phyloP scores from a whole-genome alignment of 106 monocot genomes.

The Dendrobium chrysotoxum region DNA sequence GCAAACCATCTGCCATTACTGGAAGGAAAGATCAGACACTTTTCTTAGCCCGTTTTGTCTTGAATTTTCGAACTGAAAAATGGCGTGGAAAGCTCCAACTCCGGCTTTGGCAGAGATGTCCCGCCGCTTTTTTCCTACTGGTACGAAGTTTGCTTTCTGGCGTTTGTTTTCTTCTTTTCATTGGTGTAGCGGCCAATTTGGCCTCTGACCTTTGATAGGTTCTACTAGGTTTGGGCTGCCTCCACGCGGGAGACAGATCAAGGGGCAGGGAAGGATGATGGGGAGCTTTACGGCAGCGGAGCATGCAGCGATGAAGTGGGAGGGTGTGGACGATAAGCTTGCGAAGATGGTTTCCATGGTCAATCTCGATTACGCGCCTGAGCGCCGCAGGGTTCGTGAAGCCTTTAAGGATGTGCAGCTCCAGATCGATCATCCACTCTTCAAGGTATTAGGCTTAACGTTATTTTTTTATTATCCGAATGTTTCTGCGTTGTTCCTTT shows the following conservation, averaged over 20 bases:
- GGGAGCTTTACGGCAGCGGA: neutral
- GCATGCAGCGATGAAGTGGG: slow-evolving; percentile 33
- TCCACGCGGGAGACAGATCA: neutral
- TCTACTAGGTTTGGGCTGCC: slow-evolving; percentile 10
- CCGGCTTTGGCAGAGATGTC: neutral
- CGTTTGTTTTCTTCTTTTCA: neutral
- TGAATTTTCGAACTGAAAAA: neutral
- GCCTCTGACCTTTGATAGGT: slow-evolving; percentile 11
- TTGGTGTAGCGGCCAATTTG: neutral
- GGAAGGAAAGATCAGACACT: neutral
- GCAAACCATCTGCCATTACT: neutral
- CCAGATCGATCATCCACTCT: slow-evolving; percentile 78
- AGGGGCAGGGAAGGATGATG: neutral
- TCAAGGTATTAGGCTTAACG: slow-evolving; percentile 37
- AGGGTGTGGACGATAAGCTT: slow-evolving; percentile 65
- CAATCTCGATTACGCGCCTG: slow-evolving; percentile 59
- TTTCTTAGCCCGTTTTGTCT: neutral
- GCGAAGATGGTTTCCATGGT: slow-evolving; percentile 43
- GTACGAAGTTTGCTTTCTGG: neutral
- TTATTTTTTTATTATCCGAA: neutral
- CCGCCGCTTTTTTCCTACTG: neutral
- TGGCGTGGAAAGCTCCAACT: slow-evolving; percentile 4
- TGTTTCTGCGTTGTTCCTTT: neutral
- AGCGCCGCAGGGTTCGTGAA: slow-evolving; percentile 65
- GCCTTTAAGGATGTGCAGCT: slow-evolving; percentile 85